A percentile compares a stretch with the other conserved stretches of the same genome.
phyloP scores from a whole-genome alignment of 1,284 basidiomycete species.

The Athelia psychrophila region DNA sequence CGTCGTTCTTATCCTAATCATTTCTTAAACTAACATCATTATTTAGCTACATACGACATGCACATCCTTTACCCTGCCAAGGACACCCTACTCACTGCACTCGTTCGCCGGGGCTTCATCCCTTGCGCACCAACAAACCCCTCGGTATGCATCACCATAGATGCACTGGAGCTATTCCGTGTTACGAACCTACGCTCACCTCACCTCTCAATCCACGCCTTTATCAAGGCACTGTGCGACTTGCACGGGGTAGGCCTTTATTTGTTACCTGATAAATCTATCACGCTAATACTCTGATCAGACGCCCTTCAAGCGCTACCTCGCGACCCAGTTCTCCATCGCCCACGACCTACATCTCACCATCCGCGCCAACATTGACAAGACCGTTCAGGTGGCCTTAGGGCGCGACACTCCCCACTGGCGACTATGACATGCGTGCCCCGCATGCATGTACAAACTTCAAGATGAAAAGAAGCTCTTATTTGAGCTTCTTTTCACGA shows the following conservation, averaged over 20 bases:
- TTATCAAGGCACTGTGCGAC: constrained; percentile 12
- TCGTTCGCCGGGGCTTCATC: constrained; percentile 3
- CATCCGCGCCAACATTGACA: constrained; percentile 4
- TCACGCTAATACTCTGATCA: not conserved
- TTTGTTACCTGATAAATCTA: not conserved
- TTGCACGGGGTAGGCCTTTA: constrained; percentile 7
- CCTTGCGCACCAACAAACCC: constrained; percentile 8
- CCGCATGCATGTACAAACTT: constrained; percentile 13
- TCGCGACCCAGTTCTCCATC: constrained; percentile 9
- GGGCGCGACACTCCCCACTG: constrained; percentile 5
- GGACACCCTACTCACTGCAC: not conserved
- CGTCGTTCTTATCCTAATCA: not conserved
- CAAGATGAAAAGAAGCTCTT: constrained; percentile 3
- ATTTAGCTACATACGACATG: not conserved
- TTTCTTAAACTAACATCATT: not conserved
- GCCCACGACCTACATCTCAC: constrained; percentile 9
- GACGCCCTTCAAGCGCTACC: not conserved
- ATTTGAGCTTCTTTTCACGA: constrained; percentile 6
- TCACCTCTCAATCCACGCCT: constrained; percentile 13
- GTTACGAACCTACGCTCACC: constrained; percentile 4
- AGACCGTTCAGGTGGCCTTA: constrained; percentile 2
- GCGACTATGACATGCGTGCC: constrained; percentile 12
- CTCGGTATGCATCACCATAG: constrained; percentile 2
- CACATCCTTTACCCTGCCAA: not conserved
- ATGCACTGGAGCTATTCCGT: constrained; percentile 9